These are phyloP conservation scores for Linnemannia exigua DNA, from an alignment of 192 early-diverging fungal species.

Conservation along the genomic window DNA sequence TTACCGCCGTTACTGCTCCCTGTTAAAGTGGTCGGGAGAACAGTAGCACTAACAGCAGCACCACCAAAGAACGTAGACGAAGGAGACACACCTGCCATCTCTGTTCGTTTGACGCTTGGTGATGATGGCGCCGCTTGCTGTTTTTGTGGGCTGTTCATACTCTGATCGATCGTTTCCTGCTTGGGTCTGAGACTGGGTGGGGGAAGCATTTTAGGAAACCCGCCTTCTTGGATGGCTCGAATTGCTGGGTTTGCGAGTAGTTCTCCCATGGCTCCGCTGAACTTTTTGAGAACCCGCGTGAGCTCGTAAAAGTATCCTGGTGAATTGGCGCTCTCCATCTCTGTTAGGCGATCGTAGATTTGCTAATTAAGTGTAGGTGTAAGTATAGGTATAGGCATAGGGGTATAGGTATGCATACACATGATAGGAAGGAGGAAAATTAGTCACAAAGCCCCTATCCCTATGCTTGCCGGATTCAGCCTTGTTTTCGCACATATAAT, in stretches of 20 bases:
- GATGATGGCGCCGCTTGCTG: constrained; percentile 4
- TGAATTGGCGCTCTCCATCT: constrained; percentile 31
- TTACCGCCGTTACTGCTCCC: background rate
- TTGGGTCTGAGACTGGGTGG: constrained; percentile 20
- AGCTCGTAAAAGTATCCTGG: constrained; percentile 53
- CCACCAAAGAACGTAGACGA: background rate
- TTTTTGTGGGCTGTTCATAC: background rate
- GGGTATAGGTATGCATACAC: too few relatives aligned
- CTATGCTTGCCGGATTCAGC: too few relatives aligned
- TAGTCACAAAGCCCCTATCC: too few relatives aligned
- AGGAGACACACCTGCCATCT: background rate
- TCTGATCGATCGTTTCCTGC: constrained; percentile 5
- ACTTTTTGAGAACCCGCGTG: constrained; percentile 35
- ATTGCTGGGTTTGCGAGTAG: constrained; percentile 34
- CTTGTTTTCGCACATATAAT: too few relatives aligned
- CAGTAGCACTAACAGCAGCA: background rate
- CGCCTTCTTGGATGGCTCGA: constrained; percentile 27
- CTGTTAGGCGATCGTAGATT: constrained; percentile 55
- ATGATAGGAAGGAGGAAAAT: background rate
- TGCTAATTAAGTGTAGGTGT: constrained; percentile 6
- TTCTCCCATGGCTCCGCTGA: constrained; percentile 39
- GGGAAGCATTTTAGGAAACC: background rate
- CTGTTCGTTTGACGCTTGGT: background rate
- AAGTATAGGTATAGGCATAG: too few relatives aligned
- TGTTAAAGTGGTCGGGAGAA: background rate